Evolutionary conservation across 225 moss, liverwort and hornwort genomes (phyloP), one percentile per base, ranked within the genome.

Genomic region (Lunularia cruciata): DNA sequence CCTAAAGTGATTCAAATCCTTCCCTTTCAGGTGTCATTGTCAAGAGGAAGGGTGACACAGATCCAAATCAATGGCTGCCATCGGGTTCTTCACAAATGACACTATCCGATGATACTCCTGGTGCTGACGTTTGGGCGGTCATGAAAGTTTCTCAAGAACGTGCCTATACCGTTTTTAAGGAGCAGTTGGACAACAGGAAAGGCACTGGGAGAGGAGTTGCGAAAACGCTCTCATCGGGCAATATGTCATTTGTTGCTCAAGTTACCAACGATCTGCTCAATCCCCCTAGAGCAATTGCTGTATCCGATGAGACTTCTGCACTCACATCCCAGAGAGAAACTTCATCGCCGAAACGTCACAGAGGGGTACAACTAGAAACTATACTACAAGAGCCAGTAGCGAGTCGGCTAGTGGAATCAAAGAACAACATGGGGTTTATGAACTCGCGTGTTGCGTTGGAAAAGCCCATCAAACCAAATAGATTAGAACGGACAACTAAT

Each of bases 121-220:
- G 67, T 40, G 82, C 56, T 61, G 82, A 78, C 67, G 61, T 82
- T 25, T 82, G 82, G 82, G 82, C 77, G 51, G 76, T 82, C 6
- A 82, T 82, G 82, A 82, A 75, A 68, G 82, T 82, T 12, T 78
- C 82, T 20, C 73, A 72, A 68, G 74, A 78, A 51, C 82, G 78
- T 9, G 82, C 78, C 12, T 68, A 47, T 28, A 18, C 70, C 20
- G 71, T 82, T 28, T 82, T 82, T 39, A 82, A 78, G 57, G 82
- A 82, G 26, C 77, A 82, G 57, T 61, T 82, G 39, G 48, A 75
- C 3, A 36, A 58, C 16, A 75, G 46, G 32, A 68, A 55, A 22
- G 38, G 20, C 3, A 61, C 54, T 34, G 75, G 67, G 61, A 75
- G 71, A 63, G 78, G 53, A 51, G 65, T 74, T 26, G 59, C 43